These are phyloP conservation scores for Candida awuae DNA, from an alignment of 805 yeast genomes.

Conservation along the genomic window DNA sequence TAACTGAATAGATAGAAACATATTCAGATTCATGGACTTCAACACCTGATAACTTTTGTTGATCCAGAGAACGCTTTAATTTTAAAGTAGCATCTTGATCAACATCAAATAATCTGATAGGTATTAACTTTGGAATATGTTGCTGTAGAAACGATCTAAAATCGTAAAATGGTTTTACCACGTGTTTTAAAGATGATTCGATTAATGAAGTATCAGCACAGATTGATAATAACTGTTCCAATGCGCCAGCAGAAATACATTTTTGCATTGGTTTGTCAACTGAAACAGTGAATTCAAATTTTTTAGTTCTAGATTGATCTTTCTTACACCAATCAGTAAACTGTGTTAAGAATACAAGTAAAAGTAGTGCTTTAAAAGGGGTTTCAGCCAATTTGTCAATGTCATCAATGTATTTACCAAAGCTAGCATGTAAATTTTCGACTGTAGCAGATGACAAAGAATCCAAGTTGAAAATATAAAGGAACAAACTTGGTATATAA, in stretches of 20 bases:
- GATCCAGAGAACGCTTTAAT: conserved; percentile 24
- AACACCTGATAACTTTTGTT: conserved; percentile 22
- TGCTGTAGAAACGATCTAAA: conserved; percentile 59
- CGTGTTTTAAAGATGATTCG: conserved; percentile 9
- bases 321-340: conserved; percentile 64
- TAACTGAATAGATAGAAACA: conserved; percentile 21
- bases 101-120: conserved; percentile 45
- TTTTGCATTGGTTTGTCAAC: conserved; percentile 53
- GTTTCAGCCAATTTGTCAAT: conserved; percentile 35
- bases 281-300: conserved; percentile 37
- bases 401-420: conserved; percentile 31
- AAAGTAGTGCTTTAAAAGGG: conserved; percentile 43
- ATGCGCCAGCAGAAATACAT: conserved; percentile 56
- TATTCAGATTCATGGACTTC: conserved; percentile 25
- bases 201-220: conserved; percentile 46
- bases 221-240: conserved; percentile 57
- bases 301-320: conserved; percentile 32
- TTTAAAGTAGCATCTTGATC: conserved; percentile 35
- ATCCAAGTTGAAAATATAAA: conserved; percentile 35
- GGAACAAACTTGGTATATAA: conserved; percentile 52
- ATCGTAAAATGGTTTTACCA: conserved; percentile 41
- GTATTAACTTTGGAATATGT: conserved; percentile 50
- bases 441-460: conserved; percentile 31
- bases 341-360: conserved; percentile 45
- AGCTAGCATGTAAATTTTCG: conserved; percentile 30